Evolutionary conservation across 2,329 filamentous ascomycete species (phyloP).

Genomic region (Trichocomaceae sp.): DNA sequence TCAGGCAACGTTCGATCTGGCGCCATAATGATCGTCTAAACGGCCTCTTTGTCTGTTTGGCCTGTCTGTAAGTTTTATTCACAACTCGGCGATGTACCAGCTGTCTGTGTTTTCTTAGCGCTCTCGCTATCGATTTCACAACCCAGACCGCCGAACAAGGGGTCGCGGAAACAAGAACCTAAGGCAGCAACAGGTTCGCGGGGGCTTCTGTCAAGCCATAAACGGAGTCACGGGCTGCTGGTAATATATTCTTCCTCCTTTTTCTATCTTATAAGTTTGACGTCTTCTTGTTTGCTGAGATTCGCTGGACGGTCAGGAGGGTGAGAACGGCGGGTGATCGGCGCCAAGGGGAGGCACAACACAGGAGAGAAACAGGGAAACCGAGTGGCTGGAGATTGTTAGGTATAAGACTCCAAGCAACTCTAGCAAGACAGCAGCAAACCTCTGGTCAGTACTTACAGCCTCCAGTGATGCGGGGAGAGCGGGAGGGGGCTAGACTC

Average conservation of each 20-base stretch:
- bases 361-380: conserved; percentile 5
- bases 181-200: conserved; percentile 2
- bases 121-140: conserved; percentile 4
- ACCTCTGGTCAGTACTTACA: neutral
- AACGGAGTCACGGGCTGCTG: neutral
- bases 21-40: conserved; percentile 30
- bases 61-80: neutral
- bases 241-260: neutral
- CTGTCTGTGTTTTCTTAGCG: conserved; percentile 6
- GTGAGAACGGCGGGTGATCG: conserved; percentile 11
- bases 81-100: neutral
- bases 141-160: conserved; percentile 13
- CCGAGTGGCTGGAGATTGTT: neutral
- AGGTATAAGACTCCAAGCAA: neutral
- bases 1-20: conserved; percentile 37
- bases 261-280: neutral
- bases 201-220: conserved; percentile 11
- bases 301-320: conserved; percentile 2
- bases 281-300: neutral
- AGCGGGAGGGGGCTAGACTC: conserved; percentile 5
- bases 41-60: neutral
- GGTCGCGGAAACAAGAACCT: conserved; percentile 8
- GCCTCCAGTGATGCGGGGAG: conserved; percentile 10
- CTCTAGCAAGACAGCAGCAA: neutral
- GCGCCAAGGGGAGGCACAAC: conserved; percentile 13